Evolutionary conservation across 768 basidiomycete genomes (phyloP).

Genomic region (Guyanaporus albipodus): DNA sequence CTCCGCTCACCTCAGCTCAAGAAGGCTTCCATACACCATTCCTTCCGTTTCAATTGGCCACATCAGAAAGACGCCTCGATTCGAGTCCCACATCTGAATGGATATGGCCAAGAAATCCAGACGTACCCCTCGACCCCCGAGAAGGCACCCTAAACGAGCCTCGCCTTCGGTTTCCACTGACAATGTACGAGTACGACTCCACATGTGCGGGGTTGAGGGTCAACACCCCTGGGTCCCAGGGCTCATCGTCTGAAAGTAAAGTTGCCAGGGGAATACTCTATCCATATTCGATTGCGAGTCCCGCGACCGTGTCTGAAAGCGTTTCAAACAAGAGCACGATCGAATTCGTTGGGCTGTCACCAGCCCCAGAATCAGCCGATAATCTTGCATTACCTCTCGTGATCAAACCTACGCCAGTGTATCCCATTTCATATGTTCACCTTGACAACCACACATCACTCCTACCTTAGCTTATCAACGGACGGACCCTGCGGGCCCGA

Average conservation of each 20-base stretch:
- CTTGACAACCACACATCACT: slow-evolving; percentile 1
- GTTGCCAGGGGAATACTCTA: slow-evolving; percentile 9
- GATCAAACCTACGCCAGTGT: slow-evolving; percentile 28
- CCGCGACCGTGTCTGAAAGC: slow-evolving; percentile 1
- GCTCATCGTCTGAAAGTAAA: slow-evolving; percentile 11
- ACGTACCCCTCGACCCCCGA: slow-evolving; percentile 5
- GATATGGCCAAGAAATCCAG: slow-evolving; percentile 18
- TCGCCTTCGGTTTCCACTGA: slow-evolving; percentile 5
- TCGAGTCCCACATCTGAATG: slow-evolving; percentile 7
- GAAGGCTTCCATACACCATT: slow-evolving; percentile 28
- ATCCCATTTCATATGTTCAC: slow-evolving; percentile 24
- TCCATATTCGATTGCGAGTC: slow-evolving; percentile 4
- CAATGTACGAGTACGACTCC: slow-evolving; percentile 4
- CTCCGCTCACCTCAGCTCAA: slow-evolving; percentile 24
- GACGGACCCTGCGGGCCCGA: neutral
- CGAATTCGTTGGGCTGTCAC: neutral
- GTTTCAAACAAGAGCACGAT: slow-evolving; percentile 1
- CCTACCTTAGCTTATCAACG: slow-evolving; percentile 3
- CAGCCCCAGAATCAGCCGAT: slow-evolving; percentile 9
- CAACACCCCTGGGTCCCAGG: slow-evolving; percentile 3
- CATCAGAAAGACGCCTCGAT: slow-evolving; percentile 13
- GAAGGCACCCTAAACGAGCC: slow-evolving; percentile 7
- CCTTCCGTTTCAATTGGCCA: slow-evolving; percentile 23
- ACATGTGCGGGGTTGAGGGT: slow-evolving; percentile 4
- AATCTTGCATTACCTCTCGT: slow-evolving; percentile 17